Evolutionary conservation across 2,329 filamentous ascomycete genomes (phyloP).

Genomic region (Aspergillus sp.): DNA sequence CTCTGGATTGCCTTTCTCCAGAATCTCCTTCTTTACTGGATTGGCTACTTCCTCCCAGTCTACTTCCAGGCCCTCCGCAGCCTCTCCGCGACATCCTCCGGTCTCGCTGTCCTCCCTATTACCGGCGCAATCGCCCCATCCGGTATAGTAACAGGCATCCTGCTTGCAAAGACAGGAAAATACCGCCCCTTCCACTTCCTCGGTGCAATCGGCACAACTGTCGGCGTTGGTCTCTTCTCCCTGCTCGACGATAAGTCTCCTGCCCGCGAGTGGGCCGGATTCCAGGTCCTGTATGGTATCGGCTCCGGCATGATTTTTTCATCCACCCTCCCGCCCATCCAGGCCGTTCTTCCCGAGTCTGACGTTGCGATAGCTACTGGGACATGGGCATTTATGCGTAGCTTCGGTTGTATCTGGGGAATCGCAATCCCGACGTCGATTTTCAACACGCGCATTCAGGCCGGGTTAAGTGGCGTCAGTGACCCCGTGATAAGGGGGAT

Average conservation of each 20-base stretch:
- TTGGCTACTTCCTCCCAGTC: slow-evolving; percentile 5
- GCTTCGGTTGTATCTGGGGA: slow-evolving; percentile 1
- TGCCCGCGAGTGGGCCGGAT: neutral
- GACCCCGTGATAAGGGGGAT: slow-evolving; percentile 7
- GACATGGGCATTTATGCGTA: slow-evolving; percentile 7
- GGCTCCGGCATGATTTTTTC: slow-evolving; percentile 2
- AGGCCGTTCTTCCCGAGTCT: neutral
- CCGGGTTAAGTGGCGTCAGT: slow-evolving; percentile 9
- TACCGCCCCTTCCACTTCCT: slow-evolving; percentile 1
- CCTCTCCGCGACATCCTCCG: neutral
- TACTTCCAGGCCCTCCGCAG: neutral
- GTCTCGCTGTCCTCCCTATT: slow-evolving; percentile 1
- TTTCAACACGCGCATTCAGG: neutral
- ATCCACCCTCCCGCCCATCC: neutral
- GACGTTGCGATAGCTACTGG: neutral
- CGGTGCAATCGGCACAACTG: neutral
- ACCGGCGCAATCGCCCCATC: neutral
- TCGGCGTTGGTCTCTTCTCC: neutral
- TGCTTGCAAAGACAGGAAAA: neutral
- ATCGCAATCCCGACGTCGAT: neutral
- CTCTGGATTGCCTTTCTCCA: neutral
- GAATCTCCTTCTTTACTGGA: neutral
- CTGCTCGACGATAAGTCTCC: neutral
- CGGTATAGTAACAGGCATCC: neutral
- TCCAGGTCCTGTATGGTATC: neutral